These are phyloP conservation scores for Penicillium sp. DNA, from an alignment of 2,329 filamentous ascomycete species.

Conservation along the genomic window DNA sequence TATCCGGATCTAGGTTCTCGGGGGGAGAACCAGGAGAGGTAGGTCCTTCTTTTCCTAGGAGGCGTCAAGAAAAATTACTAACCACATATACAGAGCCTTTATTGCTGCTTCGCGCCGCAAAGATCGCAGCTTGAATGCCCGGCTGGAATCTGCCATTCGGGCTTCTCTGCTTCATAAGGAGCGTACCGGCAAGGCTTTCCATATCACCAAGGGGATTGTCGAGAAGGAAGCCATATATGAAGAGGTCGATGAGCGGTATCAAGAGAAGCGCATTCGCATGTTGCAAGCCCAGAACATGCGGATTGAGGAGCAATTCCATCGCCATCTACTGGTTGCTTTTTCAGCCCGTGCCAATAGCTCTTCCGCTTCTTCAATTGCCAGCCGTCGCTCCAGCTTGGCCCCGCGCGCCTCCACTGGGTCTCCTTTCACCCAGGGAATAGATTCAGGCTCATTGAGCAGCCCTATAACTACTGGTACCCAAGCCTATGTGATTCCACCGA, in stretches of 20 bases:
- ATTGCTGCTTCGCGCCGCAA: slow-evolving; percentile 86
- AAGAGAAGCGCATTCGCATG: slow-evolving; percentile 41
- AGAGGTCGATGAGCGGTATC: slow-evolving; percentile 77
- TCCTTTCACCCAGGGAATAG: slow-evolving; percentile 27
- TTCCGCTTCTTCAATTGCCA: slow-evolving; percentile 23
- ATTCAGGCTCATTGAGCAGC: slow-evolving; percentile 25
- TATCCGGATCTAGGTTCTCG: slow-evolving; percentile 33
- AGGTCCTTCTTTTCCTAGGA: slow-evolving; percentile 7
- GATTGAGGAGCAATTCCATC: slow-evolving; percentile 38
- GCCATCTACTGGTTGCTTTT: slow-evolving; percentile 37
- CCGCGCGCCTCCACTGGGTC: slow-evolving; percentile 31
- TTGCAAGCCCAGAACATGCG: slow-evolving; percentile 39
- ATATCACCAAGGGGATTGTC: slow-evolving; percentile 82
- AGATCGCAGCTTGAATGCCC: slow-evolving; percentile 81
- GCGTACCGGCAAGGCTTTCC: slow-evolving; percentile 76
- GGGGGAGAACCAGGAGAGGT: slow-evolving; percentile 49
- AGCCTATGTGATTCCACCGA: slow-evolving; percentile 28
- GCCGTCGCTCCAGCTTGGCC: slow-evolving; percentile 28
- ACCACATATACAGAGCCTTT: slow-evolving; percentile 65
- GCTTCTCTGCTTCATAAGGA: slow-evolving; percentile 90
- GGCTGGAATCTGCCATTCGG: slow-evolving; percentile 79
- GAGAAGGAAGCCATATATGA: slow-evolving; percentile 94
- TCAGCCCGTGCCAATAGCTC: slow-evolving; percentile 23
- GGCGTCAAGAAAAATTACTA: slow-evolving; percentile 6
- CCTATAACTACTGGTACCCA: slow-evolving; percentile 21